A percentile compares a stretch with the other conserved stretches of the same genome.
phyloP scores from a whole-genome alignment of 805 yeast species.

The Teunomyces stri region DNA sequence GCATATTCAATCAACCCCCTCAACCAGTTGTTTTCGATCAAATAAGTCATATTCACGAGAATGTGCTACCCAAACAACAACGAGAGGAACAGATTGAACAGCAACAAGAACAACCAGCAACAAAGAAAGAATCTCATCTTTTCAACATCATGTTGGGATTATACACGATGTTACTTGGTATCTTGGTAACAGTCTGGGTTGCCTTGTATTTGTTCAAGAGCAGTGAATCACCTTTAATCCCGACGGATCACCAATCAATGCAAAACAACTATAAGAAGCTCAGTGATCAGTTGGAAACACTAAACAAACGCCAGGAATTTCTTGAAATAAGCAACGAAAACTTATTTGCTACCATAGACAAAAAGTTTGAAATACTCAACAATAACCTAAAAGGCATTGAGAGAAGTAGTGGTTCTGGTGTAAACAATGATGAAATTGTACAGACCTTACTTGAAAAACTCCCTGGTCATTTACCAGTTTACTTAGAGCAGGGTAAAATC shows the following conservation, averaged over 20 bases:
- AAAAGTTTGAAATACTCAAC: conserved; percentile 15
- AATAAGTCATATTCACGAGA: background rate
- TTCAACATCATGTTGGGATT: background rate
- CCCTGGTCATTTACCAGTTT: conserved; percentile 33
- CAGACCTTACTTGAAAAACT: conserved; percentile 18
- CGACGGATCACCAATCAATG: background rate
- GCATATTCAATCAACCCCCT: background rate
- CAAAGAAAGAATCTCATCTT: background rate
- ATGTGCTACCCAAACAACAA: background rate
- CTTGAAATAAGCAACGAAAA: conserved; percentile 16
- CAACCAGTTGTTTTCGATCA: background rate
- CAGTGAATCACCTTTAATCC: background rate
- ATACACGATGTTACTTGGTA: background rate
- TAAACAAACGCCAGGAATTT: conserved; percentile 18
- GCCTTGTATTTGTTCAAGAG: background rate
- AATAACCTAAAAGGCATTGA: conserved; percentile 11
- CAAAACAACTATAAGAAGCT: conserved; percentile 2
- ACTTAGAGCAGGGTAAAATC: conserved; percentile 29
- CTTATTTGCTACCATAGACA: conserved; percentile 10
- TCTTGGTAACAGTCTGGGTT: background rate
- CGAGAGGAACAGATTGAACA: background rate
- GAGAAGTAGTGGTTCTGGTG: conserved; percentile 14
- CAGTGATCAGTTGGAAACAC: conserved; percentile 2
- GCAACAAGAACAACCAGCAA: background rate
- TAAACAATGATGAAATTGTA: conserved; percentile 15